Evolutionary conservation across 805 yeast genomes (phyloP).

Genomic region (Debaryomyces prosopidis): DNA sequence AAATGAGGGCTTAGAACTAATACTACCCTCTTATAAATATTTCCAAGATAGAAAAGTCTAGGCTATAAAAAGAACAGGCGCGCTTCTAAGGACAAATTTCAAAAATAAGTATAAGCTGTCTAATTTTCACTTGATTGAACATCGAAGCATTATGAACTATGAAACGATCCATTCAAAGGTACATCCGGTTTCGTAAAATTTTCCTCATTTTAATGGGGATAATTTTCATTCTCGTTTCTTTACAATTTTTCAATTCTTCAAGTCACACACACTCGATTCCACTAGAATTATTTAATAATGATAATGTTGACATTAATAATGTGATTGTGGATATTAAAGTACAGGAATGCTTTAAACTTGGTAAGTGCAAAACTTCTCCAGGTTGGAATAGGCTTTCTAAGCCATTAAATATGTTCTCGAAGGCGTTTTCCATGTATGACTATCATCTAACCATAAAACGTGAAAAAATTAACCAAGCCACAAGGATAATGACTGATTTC

Average conservation of each 20-base stretch:
- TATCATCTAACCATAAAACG: slow-evolving; percentile 3
- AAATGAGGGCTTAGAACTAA: no score
- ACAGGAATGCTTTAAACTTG: slow-evolving; percentile 3
- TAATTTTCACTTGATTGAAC: no score
- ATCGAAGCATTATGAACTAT: not conserved
- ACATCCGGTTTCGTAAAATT: not conserved
- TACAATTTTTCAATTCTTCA: no score
- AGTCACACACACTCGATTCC: no score
- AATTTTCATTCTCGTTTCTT: no score
- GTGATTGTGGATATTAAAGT: slow-evolving; percentile 4
- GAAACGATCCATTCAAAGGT: not conserved
- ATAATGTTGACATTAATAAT: not conserved
- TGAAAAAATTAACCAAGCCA: not conserved
- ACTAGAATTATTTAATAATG: not conserved
- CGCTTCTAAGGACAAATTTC: no score
- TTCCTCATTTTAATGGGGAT: not conserved
- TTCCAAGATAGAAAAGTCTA: no score
- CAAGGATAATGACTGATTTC: not conserved
- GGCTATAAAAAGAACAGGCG: no score
- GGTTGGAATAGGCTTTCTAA: slow-evolving; percentile 3
- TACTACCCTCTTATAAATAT: no score
- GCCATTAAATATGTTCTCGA: slow-evolving; percentile 2
- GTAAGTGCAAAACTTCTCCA: slow-evolving; percentile 1
- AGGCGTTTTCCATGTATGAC: not conserved
- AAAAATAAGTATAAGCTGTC: no score